Percentiles rank a stretch among this genome's conserved stretches.
Evolutionary conservation across 2,329 filamentous ascomycete species (phyloP).

Genomic region (Calonectria pseudoturangicola): DNA sequence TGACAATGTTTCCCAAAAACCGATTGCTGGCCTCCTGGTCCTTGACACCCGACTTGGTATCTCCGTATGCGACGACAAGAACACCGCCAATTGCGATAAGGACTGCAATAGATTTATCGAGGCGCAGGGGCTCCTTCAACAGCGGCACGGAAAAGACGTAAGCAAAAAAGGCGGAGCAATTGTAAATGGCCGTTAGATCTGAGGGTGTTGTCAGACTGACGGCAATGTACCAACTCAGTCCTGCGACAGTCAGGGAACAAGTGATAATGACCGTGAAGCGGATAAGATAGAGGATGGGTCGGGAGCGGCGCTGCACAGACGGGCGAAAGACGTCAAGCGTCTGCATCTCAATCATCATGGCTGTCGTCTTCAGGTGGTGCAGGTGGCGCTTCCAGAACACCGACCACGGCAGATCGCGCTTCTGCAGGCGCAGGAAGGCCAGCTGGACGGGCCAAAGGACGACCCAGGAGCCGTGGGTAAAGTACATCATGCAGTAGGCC

Average conservation of each 20-base stretch:
- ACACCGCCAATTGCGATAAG: constrained; percentile 91
- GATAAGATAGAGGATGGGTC: constrained; percentile 81
- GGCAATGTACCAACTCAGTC: constrained; percentile 95
- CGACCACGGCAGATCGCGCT: constrained; percentile 85
- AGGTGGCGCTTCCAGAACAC: constrained; percentile 86
- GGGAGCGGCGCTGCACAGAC: constrained; percentile 59
- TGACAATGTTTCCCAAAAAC: constrained; percentile 91
- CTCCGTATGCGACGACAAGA: constrained; percentile 95
- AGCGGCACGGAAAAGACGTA: constrained; percentile 97
- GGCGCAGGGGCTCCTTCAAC: constrained; percentile 86
- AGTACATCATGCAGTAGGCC: constrained; percentile 99
- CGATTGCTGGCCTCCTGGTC: constrained; percentile 77
- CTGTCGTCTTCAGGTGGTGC: constrained; percentile 71
- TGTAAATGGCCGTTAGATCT: constrained; percentile 98
- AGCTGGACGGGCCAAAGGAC: constrained; percentile 92
- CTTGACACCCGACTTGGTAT: constrained; percentile 70
- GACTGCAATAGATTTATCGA: constrained; percentile 91
- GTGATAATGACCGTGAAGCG: constrained; percentile 89
- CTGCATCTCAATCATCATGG: constrained; percentile 89
- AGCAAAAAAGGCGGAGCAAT: constrained; percentile 98
- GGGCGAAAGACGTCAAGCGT: constrained; percentile 78
- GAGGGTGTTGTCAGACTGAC: constrained; percentile 94
- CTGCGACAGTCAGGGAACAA: constrained; percentile 89
- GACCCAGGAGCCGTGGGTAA: constrained; percentile 96
- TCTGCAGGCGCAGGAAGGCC: constrained; percentile 85